Base-by-base conservation (phyloP, 2,329 filamentous ascomycete species). In the Xylariales sp. region DNA sequence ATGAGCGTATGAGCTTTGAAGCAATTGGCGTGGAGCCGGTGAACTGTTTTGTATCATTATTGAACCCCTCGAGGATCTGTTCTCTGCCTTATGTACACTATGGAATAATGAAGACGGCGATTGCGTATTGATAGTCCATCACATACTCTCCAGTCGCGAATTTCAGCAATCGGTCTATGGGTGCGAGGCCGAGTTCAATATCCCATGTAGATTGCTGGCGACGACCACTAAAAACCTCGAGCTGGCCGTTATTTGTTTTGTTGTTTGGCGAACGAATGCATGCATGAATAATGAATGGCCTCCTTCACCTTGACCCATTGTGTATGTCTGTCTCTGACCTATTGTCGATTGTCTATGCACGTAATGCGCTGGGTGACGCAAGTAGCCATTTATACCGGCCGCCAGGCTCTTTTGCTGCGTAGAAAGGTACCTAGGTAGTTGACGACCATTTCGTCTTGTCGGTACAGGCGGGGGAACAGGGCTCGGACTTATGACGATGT, bases 331-430 rank as follows among this genome's bases (percentile, higher is more conserved):
- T 10, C 11, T 40, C 12, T 33, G 29, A 15, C 22, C 16, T 20
- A 11, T 39, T 16, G 12, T 22, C 11, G 20, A 37, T 37, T 32
- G 9, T 32, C 12, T 18, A 40, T 40, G 38, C 38, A 40, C 38
- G 38, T 40, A 40, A 40, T 40, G 22, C 22, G 18, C 19, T 29
- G 32, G 20, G 38, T 32, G 38, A 29, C 28, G 28, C 18, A 22
- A 20, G 18, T 31, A 24, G 35, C 15, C 15, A 18, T 16, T 12
- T 20, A 40, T n/a, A 21, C 21, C 18, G 9, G 28, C 20, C 38
- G 27, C 19, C 38, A 28, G 38, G 38, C 20, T 29, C 29, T 40
- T 40, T 33, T 40, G 29, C 29, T 33, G 29, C 19, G 12, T 28
- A 33, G 18, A n/a, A n/a, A n/a, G n/a, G n/a, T n/a, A n/a, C n/a